A percentile compares a stretch with the other conserved stretches of the same genome.
Conservation (phyloP, 2,329 filamentous ascomycete species). For the Aschersonia sp. region DNA sequence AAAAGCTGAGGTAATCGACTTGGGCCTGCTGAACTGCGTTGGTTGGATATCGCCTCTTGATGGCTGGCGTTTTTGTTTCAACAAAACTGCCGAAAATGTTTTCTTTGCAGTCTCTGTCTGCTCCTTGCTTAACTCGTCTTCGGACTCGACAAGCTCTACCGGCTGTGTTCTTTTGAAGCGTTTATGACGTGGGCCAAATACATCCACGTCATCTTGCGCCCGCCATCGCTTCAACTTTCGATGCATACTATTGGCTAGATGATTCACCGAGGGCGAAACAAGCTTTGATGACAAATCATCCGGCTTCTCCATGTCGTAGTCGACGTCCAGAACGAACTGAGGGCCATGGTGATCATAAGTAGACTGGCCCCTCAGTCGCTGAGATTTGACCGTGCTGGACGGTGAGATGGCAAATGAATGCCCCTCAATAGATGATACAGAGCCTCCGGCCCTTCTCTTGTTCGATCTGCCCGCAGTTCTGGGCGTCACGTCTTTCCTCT, state of each 20-base stretch:
- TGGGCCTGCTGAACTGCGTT: conserved; percentile 8
- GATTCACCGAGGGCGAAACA: conserved; percentile 7
- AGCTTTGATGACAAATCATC: conserved; percentile 1
- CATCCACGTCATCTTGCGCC: neutral
- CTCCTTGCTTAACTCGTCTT: conserved; percentile 15
- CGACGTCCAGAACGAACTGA: neutral
- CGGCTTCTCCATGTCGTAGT: neutral
- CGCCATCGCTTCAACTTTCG: conserved; percentile 3
- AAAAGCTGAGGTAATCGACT: neutral
- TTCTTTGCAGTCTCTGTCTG: conserved; percentile 6
- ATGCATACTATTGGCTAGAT: conserved; percentile 10
- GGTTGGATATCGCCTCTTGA: conserved; percentile 14
- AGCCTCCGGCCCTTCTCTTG: neutral
- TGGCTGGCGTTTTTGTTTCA: neutral
- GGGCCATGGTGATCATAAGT: neutral
- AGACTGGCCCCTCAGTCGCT: too few species aligned
- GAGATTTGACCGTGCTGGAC: too few species aligned
- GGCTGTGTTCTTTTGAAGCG: conserved; percentile 1
- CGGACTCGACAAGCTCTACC: conserved; percentile 10
- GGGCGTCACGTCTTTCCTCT: neutral
- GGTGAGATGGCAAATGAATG: too few species aligned
- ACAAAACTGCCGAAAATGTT: conserved; percentile 4
- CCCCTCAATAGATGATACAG: neutral
- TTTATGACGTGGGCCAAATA: conserved; percentile 7
- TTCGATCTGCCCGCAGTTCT: neutral